phyloP scores from a whole-genome alignment of 768 basidiomycete genomes.

The Rhodosporidiobolus odoratus region DNA sequence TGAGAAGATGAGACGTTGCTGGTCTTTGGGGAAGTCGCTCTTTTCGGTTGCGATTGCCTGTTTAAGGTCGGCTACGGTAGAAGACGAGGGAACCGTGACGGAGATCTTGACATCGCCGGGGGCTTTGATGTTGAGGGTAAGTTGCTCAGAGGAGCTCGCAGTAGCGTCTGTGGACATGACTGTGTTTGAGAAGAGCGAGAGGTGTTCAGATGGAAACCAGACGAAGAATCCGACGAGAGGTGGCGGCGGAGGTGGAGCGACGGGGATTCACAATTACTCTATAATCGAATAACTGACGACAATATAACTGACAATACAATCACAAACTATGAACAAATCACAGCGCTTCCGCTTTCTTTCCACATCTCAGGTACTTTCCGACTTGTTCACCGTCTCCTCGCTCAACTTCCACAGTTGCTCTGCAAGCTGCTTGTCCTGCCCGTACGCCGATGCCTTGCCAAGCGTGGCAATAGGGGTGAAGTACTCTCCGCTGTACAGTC shows the following conservation, averaged over 20 bases:
- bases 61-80: slow-evolving; percentile 87
- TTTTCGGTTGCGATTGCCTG: slow-evolving; percentile 69
- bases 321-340: too few species aligned
- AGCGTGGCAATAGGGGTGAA: slow-evolving; percentile 37
- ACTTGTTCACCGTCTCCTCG: slow-evolving; percentile 48
- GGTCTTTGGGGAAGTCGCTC: slow-evolving; percentile 51
- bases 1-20: slow-evolving; percentile 87
- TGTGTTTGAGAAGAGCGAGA: too few species aligned
- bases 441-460: slow-evolving; percentile 7
- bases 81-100: slow-evolving; percentile 70
- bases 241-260: too few species aligned
- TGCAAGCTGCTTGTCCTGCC: slow-evolving; percentile 26
- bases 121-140: slow-evolving; percentile 47
- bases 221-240: too few species aligned
- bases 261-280: too few species aligned
- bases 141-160: too few species aligned
- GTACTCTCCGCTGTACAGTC: slow-evolving; percentile 30
- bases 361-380: too few species aligned
- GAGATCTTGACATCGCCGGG: slow-evolving; percentile 75
- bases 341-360: too few species aligned
- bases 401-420: slow-evolving; percentile 37
- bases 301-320: too few species aligned
- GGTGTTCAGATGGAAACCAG: too few species aligned
- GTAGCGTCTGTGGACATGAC: too few species aligned
- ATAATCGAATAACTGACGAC: too few species aligned